A percentile compares a stretch with the other conserved stretches of the same genome.
phyloP scores from a whole-genome alignment of 441 rosid species.

The Codiaeum variegatum region DNA sequence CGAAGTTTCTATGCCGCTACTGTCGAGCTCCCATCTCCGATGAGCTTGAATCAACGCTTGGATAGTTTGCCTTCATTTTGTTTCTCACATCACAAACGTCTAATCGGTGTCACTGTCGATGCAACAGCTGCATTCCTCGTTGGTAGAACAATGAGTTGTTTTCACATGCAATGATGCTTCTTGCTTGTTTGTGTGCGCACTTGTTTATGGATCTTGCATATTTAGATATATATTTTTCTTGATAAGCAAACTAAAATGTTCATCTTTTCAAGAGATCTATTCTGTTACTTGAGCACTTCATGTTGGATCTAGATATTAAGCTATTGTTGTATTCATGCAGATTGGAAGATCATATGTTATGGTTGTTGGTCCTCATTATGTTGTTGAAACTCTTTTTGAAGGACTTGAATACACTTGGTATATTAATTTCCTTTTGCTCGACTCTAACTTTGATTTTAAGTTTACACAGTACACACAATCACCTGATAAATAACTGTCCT shows the following conservation, averaged over 20 bases:
- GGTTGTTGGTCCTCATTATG: conserved; percentile 91
- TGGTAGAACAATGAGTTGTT: conserved; percentile 67
- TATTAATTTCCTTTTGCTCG: conserved; percentile 20
- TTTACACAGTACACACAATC: conserved; percentile 1
- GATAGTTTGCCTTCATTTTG: too few relatives aligned
- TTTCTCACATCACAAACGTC: too few relatives aligned
- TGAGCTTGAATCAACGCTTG: too few relatives aligned
- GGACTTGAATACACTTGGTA: conserved; percentile 98
- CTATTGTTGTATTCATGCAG: conserved; percentile 32
- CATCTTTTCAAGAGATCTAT: background rate
- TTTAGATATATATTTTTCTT: background rate
- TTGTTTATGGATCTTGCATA: background rate
- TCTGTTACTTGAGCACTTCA: background rate
- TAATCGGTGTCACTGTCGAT: conserved; percentile 87
- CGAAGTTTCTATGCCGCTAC: too few relatives aligned
- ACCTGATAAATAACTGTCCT: conserved; percentile 6
- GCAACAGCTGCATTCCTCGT: conserved; percentile 93
- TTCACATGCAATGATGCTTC: background rate
- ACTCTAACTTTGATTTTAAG: conserved; percentile 14
- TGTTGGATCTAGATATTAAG: background rate
- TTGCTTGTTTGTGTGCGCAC: background rate
- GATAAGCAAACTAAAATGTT: background rate
- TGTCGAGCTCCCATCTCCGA: too few relatives aligned
- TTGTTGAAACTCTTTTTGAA: conserved; percentile 87
- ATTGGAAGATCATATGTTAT: conserved; percentile 77